Evolutionary conservation across 1,139 yeast species (phyloP), one percentile per base, ranked within the genome.

Genomic region (Chernovozyma sophiae-reginae): DNA sequence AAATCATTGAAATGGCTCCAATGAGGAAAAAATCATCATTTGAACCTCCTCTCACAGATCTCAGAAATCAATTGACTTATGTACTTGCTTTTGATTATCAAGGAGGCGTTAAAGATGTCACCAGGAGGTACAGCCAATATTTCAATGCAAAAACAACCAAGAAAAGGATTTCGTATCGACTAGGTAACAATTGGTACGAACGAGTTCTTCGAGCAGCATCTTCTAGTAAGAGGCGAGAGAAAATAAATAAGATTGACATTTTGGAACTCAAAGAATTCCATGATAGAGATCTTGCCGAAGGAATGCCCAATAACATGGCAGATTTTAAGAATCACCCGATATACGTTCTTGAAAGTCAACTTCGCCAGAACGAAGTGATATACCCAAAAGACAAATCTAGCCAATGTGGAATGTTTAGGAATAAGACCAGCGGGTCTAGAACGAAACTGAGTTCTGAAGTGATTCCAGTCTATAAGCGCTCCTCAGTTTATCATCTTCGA

Each of bases 281-380:
- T 25, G 74, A 77, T 36, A 67, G 87, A 33, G 82, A 86, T 37
- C 63, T 77, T 23, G 68, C 74, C 17, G 98, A 94, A 52, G 96
- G 95, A 0, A 80, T 92, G 72, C 99, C 99, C 0, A 79, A 81
- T 37, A 85, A 77, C 48, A 64, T 87, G 16, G 81, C 79, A 34
- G 97, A 90, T 46, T 86, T 92, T 55, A 82, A 80, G 41, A 81
- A 81, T 36, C 98, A 92, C 56, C 98, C 98, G 0, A 56, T 81
- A n/a, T 92, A 82, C 55, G 92, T 83, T 0, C 55, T 92, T 10
- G 96, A 86, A 52, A 70, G 79, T 2, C 95, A 87, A 49, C 57
- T 92, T 24, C 71, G 74, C 38, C 73, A 73, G 39, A 82, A 82
- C 52, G 96, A 92, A 52, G 72, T 89, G 2, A 62, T 92, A 7